Evolutionary conservation across 176 grass and related monocot genomes (phyloP).

Genomic region (Zizania latifolia): DNA sequence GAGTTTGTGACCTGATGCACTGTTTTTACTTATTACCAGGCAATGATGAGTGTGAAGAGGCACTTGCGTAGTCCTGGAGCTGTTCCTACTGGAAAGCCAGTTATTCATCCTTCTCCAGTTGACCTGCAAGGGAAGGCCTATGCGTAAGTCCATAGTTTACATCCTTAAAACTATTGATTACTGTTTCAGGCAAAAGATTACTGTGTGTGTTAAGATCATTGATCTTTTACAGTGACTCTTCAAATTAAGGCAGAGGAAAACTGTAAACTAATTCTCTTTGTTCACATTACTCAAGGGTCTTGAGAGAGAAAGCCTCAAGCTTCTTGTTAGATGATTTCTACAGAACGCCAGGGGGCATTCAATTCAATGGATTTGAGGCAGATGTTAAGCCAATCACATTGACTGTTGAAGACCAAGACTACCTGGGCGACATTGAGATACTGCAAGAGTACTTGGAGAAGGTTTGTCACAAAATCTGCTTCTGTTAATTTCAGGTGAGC

Average conservation of each 20-base stretch:
- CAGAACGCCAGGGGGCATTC: conserved; percentile 42
- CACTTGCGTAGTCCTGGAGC: conserved; percentile 53
- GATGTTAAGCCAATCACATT: conserved; percentile 35
- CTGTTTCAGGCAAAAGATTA: not conserved
- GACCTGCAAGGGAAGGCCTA: conserved; percentile 70
- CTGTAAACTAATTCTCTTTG: not conserved
- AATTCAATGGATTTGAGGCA: conserved; percentile 37
- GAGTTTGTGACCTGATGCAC: not conserved
- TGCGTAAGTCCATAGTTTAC: conserved; percentile 30
- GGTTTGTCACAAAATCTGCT: conserved; percentile 13
- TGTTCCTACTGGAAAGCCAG: conserved; percentile 50
- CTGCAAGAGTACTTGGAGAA: conserved; percentile 42
- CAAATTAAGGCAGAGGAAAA: not conserved
- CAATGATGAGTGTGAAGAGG: conserved; percentile 65
- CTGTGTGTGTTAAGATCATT: not conserved
- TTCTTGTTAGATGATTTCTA: conserved; percentile 56
- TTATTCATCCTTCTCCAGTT: conserved; percentile 60
- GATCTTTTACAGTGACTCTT: not conserved
- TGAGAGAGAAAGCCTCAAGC: conserved; percentile 36
- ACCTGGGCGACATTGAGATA: conserved; percentile 37
- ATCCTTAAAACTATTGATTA: not conserved
- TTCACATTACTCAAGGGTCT: conserved; percentile 16
- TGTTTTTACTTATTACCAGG: conserved; percentile 9
- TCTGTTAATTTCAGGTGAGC: not conserved
- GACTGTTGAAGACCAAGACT: conserved; percentile 43